A percentile compares a stretch with the other conserved stretches of the same genome.
Conservation (phyloP, 108 stramenopile genomes). For the Pelagomonas calceolata region DNA sequence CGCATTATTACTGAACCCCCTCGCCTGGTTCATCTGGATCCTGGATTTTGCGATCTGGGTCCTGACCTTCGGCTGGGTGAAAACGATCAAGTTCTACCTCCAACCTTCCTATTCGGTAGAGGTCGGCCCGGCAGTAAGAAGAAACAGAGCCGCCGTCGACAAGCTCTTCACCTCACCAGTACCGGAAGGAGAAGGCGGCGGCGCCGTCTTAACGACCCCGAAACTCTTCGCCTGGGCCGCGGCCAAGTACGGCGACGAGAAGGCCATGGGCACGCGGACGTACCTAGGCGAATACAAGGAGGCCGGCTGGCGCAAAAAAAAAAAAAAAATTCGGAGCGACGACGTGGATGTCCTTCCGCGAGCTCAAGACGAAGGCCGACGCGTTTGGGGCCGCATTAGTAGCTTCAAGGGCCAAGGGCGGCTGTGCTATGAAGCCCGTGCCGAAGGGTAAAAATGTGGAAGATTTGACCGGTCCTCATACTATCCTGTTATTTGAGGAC, state of each 20-base stretch:
- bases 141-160: constrained; percentile 37
- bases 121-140: constrained; percentile 49
- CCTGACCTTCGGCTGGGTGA: constrained; percentile 65
- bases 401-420: no score
- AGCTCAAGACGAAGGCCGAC: constrained; percentile 52
- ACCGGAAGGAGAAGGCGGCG: background rate
- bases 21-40: background rate
- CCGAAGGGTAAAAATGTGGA: constrained; percentile 50
- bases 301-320: constrained; percentile 27
- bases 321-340: constrained; percentile 64
- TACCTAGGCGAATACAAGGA: constrained; percentile 53
- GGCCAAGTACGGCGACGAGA: constrained; percentile 29
- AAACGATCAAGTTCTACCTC: constrained; percentile 46
- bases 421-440: constrained; percentile 49
- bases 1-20: background rate
- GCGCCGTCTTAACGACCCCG: constrained; percentile 55
- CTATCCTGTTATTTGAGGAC: constrained; percentile 79
- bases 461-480: constrained; percentile 61
- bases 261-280: constrained; percentile 58
- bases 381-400: constrained; percentile 67
- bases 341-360: constrained; percentile 45
- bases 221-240: constrained; percentile 45
- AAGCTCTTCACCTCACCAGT: constrained; percentile 36
- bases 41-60: constrained; percentile 5
- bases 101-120: constrained; percentile 56